Evolutionary conservation across 1,284 basidiomycete genomes (phyloP).

Genomic region (Kwoniella shivajii): DNA sequence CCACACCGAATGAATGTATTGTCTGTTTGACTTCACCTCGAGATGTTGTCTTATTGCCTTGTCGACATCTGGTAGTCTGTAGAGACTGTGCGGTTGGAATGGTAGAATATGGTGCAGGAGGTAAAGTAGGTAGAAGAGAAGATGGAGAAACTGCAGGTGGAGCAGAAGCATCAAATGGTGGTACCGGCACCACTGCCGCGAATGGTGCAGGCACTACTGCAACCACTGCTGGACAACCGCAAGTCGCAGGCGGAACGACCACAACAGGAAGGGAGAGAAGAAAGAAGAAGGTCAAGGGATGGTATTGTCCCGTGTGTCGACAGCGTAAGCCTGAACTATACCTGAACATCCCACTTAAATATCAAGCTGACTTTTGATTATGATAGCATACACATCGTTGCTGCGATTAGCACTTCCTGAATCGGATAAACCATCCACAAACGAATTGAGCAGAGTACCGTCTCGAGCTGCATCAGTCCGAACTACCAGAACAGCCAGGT

Average conservation of each 20-base stretch:
- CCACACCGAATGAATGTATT: constrained; percentile 80
- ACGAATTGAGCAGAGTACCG: constrained; percentile 20
- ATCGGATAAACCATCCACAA: constrained; percentile 51
- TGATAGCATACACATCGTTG: constrained; percentile 78
- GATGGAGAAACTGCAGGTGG: constrained; percentile 47
- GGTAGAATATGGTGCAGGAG: constrained; percentile 91
- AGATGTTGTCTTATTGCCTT: constrained; percentile 85
- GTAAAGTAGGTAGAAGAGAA: constrained; percentile 68
- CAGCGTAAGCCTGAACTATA: constrained; percentile 64
- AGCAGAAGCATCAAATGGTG: constrained; percentile 17
- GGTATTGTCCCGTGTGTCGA: constrained; percentile 91
- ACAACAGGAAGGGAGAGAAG: constrained; percentile 58
- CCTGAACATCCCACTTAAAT: constrained; percentile 1
- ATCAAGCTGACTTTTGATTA: neutral
- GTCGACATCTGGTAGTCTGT: constrained; percentile 86
- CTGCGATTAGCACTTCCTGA: constrained; percentile 76
- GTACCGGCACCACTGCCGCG: constrained; percentile 21
- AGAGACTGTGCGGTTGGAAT: constrained; percentile 89
- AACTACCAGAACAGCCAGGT: constrained; percentile 20
- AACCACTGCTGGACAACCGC: constrained; percentile 45
- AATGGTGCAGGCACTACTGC: constrained; percentile 22
- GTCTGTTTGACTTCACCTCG: constrained; percentile 80
- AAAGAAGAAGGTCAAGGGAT: constrained; percentile 88
- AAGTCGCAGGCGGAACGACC: constrained; percentile 45
- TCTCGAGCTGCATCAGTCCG: constrained; percentile 25